A percentile compares a stretch with the other conserved stretches of the same genome.
Evolutionary conservation across 2,329 filamentous ascomycete species (phyloP).

Genomic region (Chaetoscypha palmicola): DNA sequence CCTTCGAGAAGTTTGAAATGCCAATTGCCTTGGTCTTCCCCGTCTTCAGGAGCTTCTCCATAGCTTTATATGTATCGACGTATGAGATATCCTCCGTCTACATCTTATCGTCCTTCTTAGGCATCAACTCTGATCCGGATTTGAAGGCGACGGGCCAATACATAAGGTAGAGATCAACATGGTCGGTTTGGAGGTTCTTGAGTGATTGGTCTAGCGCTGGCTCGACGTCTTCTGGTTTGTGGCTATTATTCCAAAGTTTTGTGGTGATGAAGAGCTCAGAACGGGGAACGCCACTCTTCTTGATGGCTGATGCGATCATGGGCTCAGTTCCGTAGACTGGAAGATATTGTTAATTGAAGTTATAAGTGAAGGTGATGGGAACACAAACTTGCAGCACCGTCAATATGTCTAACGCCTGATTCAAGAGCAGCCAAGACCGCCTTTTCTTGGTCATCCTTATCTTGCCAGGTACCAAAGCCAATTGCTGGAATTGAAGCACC

Average conservation of each 20-base stretch:
- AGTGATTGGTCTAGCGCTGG: conserved; percentile 31
- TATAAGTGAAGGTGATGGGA: not conserved
- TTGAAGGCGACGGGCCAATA: conserved; percentile 34
- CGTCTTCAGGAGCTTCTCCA: conserved; percentile 47
- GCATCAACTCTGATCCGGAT: conserved; percentile 20
- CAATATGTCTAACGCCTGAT: conserved; percentile 34
- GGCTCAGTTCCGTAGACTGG: conserved; percentile 38
- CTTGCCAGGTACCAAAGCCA: conserved; percentile 37
- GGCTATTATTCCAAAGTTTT: conserved; percentile 51
- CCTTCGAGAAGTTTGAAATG: conserved; percentile 52
- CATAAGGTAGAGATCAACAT: conserved; percentile 36
- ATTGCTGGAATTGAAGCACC: conserved; percentile 36
- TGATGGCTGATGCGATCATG: conserved; percentile 38
- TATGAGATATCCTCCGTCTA: conserved; percentile 30
- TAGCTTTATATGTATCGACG: conserved; percentile 48
- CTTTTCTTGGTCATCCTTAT: conserved; percentile 37
- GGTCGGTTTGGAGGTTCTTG: conserved; percentile 33
- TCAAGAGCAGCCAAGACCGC: conserved; percentile 42
- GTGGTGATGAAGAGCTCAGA: conserved; percentile 44
- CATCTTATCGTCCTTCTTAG: conserved; percentile 23
- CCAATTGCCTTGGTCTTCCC: conserved; percentile 52
- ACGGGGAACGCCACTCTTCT: conserved; percentile 34
- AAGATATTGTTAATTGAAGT: not conserved
- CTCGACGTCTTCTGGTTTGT: conserved; percentile 31
- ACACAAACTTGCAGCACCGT: conserved; percentile 37